Evolutionary conservation across 2,329 filamentous ascomycete genomes (phyloP), one percentile per base, ranked within the genome.

Genomic region (Ophiostoma australiae): DNA sequence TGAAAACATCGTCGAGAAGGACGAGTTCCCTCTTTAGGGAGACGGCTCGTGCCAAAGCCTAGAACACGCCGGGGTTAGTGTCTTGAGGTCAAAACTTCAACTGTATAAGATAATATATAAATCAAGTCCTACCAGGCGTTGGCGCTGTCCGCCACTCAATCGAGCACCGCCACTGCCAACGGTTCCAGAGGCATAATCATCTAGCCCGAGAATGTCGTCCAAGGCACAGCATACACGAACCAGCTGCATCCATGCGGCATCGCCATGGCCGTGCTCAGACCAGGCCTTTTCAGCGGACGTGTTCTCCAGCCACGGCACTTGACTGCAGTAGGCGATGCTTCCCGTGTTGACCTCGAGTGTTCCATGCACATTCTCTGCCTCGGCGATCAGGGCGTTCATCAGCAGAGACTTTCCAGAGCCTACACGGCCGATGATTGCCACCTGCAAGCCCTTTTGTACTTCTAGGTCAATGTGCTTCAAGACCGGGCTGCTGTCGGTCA

Each of bases 321-420:
- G 83, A 65, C 80, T 79, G 70, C 81, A 83, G 73, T 81, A 84
- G 0, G 79, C 81, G 15, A 81, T 72, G 4, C 39, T 41, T 31
- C 76, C 77, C 44, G 71, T 72, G 0, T 74, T 72, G 1, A 77
- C 70, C 1, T 71, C 73, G n/a, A 81, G 71, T 0, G 70, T 70
- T 0, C 80, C 81, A 0, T 72, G 70, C 0, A 76, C 65, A 3
- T 75, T 70, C 0, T 73, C 69, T 0, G 78, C 73, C 70, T 82
- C 82, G 0, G 81, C 80, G 0, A 82, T 73, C 0, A 84, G 74
- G 0, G 78, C 77, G 41, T 81, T 77, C 11, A 83, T 72, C 0
- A 83, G 73, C 0, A 78, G 78, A 0, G 81, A 80, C 68, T 84
- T 84, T 33, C 83, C 82, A n/a, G 80, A 80, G 0, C 81, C 82